phyloP scores from a whole-genome alignment of 805 yeast species.

The Saccharomycopsis amapae region DNA sequence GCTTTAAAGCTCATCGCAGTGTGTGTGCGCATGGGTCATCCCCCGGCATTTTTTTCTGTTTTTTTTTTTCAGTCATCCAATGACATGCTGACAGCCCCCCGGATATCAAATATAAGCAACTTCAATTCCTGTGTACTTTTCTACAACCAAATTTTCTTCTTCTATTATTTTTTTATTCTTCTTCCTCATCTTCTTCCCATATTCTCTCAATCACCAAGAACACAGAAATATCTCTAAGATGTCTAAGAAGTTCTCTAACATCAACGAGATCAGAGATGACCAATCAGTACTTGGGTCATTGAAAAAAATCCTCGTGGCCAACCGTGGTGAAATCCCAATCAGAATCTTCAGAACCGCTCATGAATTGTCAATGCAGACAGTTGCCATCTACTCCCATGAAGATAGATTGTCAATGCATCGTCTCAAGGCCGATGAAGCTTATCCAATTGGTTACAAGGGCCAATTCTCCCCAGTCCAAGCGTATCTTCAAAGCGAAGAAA shows the following conservation, averaged over 20 bases:
- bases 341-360: constrained; percentile 96
- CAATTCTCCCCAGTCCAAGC: constrained; percentile 95
- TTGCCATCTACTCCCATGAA: constrained; percentile 94
- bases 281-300: constrained; percentile 31
- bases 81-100: no score
- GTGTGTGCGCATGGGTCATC: no score
- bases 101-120: no score
- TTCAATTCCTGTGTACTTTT: neutral
- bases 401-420: constrained; percentile 93
- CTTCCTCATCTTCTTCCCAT: neutral
- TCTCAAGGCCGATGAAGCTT: constrained; percentile 89
- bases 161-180: neutral
- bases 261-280: constrained; percentile 20
- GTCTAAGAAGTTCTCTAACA: constrained; percentile 14
- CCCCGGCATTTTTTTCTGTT: no score
- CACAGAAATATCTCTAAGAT: constrained; percentile 12
- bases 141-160: neutral
- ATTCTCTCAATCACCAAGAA: no score
- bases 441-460: constrained; percentile 83
- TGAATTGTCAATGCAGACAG: constrained; percentile 94
- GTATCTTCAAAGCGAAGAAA: constrained; percentile 91
- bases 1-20: no score
- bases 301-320: constrained; percentile 67
- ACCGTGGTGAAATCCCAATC: constrained; percentile 80
- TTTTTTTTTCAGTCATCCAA: no score